These are phyloP conservation scores for Coprinopsis strossmayeri DNA, from an alignment of 768 basidiomycete species.

Conservation along the genomic window DNA sequence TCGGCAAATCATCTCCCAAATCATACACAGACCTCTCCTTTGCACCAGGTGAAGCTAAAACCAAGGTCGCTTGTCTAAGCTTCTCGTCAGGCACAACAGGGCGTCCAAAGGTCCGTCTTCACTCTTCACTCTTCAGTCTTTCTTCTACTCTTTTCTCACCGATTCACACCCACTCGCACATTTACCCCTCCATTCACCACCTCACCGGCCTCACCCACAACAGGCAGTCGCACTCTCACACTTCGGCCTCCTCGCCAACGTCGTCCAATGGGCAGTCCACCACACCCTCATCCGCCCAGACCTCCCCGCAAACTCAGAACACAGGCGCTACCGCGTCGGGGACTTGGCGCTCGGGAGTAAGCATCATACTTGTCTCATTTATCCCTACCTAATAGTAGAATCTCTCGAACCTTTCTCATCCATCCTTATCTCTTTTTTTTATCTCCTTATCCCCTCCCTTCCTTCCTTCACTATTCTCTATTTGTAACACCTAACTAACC, in stretches of 20 bases:
- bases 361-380: conserved; percentile 8
- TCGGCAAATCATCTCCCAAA: conserved; percentile 31
- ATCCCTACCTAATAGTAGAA: no score
- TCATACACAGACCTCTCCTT: conserved; percentile 46
- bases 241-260: conserved; percentile 51
- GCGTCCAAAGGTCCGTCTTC: conserved; percentile 50
- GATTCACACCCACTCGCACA: neutral
- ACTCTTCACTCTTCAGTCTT: no score
- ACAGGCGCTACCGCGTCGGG: conserved; percentile 49
- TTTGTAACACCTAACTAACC: no score
- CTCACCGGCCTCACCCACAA: neutral
- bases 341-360: conserved; percentile 57
- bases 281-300: conserved; percentile 36
- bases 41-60: conserved; percentile 53
- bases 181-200: neutral
- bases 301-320: conserved; percentile 32
- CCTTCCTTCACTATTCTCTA: neutral
- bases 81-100: conserved; percentile 76
- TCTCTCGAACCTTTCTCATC: no score
- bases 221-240: conserved; percentile 60
- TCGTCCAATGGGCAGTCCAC: conserved; percentile 52
- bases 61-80: conserved; percentile 62
- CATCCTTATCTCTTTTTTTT: no score
- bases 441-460: neutral
- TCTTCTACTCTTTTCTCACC: no score